A percentile compares a stretch with the other conserved stretches of the same genome.
Conservation (phyloP, 2,329 filamentous ascomycete species). For the Cladobotryum protrusum region DNA sequence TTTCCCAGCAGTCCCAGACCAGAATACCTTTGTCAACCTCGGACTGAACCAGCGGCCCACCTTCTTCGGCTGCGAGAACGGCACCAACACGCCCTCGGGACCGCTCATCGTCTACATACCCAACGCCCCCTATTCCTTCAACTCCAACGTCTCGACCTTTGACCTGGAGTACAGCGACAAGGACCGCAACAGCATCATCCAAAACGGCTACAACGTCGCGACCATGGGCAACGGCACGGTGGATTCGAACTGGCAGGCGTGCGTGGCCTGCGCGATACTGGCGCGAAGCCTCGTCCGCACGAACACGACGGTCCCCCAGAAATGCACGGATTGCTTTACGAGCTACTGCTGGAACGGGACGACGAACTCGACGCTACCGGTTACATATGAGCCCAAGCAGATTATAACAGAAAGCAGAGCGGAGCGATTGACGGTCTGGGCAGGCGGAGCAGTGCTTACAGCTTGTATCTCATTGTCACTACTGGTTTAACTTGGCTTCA, state of each 20-base stretch:
- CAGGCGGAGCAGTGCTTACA: neutral
- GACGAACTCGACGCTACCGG: conserved; percentile 6
- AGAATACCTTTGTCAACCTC: conserved; percentile 72
- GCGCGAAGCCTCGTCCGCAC: conserved; percentile 64
- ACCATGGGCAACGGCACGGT: conserved; percentile 71
- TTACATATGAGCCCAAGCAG: conserved; percentile 8
- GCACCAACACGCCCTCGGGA: conserved; percentile 19
- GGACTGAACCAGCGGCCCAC: conserved; percentile 67
- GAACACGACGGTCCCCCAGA: conserved; percentile 54
- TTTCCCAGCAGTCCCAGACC: conserved; percentile 67
- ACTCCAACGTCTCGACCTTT: conserved; percentile 71
- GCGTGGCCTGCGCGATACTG: conserved; percentile 75
- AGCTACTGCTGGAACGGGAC: conserved; percentile 85
- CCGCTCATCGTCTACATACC: conserved; percentile 78
- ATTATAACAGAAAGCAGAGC: neutral
- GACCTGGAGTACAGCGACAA: conserved; percentile 53
- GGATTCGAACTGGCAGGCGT: conserved; percentile 66
- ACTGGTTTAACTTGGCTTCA: too few species aligned
- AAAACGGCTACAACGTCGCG: conserved; percentile 73
- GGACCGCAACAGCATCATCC: conserved; percentile 66
- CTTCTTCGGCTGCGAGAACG: conserved; percentile 69
- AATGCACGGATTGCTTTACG: conserved; percentile 67
- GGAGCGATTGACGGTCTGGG: neutral
- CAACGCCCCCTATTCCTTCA: conserved; percentile 66
- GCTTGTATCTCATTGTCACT: too few species aligned